Conservation (phyloP, 306 rosid genomes). For the Benincasa hispida region DNA sequence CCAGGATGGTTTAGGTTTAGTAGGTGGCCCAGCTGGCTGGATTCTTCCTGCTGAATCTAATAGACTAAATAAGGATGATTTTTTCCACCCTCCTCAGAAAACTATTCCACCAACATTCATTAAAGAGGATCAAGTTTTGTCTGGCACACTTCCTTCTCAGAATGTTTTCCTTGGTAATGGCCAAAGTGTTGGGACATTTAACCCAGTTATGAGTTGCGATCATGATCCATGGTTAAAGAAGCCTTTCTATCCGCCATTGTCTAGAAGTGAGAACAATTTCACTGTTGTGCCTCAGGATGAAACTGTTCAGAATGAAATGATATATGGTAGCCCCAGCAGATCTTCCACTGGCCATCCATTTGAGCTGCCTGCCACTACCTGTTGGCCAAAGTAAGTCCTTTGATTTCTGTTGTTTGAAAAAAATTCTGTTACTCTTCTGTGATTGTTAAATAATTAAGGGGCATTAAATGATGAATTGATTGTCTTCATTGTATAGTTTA, state of each 20-base stretch:
- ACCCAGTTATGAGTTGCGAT: slow-evolving; percentile 47
- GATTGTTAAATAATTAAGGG: neutral
- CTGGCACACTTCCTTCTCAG: slow-evolving; percentile 52
- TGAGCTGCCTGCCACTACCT: slow-evolving; percentile 44
- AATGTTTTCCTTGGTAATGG: slow-evolving; percentile 58
- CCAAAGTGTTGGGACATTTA: slow-evolving; percentile 51
- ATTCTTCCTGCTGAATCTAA: slow-evolving; percentile 50
- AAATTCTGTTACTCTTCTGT: neutral
- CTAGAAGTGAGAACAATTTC: slow-evolving; percentile 32
- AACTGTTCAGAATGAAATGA: slow-evolving; percentile 41
- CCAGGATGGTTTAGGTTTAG: slow-evolving; percentile 86
- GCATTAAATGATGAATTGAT: neutral
- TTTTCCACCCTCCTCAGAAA: slow-evolving; percentile 57
- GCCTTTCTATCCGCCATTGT: slow-evolving; percentile 60
- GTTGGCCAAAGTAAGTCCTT: slow-evolving; percentile 81
- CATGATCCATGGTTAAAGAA: slow-evolving; percentile 76
- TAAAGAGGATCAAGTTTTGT: slow-evolving; percentile 52
- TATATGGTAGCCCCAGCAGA: slow-evolving; percentile 57
- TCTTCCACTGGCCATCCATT: slow-evolving; percentile 39
- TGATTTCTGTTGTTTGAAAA: neutral
- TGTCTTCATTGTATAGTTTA: neutral
- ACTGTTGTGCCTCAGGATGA: slow-evolving; percentile 43
- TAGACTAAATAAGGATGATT: slow-evolving; percentile 53
- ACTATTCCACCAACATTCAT: slow-evolving; percentile 63
- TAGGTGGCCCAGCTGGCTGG: slow-evolving; percentile 80